Base-by-base conservation (phyloP, 2,329 filamentous ascomycete genomes). In the Claviceps pazoutovae region DNA sequence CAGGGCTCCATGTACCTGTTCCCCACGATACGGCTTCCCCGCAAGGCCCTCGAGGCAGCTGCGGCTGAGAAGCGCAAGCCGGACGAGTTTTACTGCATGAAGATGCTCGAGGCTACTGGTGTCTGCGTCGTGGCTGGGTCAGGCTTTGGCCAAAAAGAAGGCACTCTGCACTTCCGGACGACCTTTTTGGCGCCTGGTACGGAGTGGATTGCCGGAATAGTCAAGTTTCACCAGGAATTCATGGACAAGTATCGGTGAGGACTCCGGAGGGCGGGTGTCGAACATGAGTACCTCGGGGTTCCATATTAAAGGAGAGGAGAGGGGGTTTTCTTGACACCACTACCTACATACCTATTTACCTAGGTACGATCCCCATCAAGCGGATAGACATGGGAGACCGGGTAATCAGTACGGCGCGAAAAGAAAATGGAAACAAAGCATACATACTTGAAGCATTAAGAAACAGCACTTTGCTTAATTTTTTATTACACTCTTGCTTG, bases 1-100 rank as follows among this genome's bases (percentile, higher is more conserved):
- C 86, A 95, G 78, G 93, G 93, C 55, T 84, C 86, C 66, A 98
- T 98, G 93, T 98, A 98, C 74, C 85, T 98, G 62, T 98, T 97
- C 80, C 93, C 93, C 23, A 93, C 88, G 60, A 95, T 98, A 71
- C 81, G 74, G 37, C 74, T 98, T 23, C 80, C 93, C 1, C 60
- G 71, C 23, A 88, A 87, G 71, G 93, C 89, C 42, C 70, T 83
- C 56, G 83, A 84, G 57, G 87, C 86, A 16, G 93, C 93, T 38
- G 68, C 74, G 62, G 71, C 83, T 55, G 86, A 89, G 66, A 82
- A 81, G 61, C 85, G 86, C 63, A 73, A 76, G 13, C 72, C 91
- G 1, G 93, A 98, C 62, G 91, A 97, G 69, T 95, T 94, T 72
- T 98, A 98, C 76, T 89, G 86, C 71, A 79, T 95, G 73, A 79